Base-by-base conservation (phyloP, 1,284 basidiomycete species). In the Leccinum insigne region DNA sequence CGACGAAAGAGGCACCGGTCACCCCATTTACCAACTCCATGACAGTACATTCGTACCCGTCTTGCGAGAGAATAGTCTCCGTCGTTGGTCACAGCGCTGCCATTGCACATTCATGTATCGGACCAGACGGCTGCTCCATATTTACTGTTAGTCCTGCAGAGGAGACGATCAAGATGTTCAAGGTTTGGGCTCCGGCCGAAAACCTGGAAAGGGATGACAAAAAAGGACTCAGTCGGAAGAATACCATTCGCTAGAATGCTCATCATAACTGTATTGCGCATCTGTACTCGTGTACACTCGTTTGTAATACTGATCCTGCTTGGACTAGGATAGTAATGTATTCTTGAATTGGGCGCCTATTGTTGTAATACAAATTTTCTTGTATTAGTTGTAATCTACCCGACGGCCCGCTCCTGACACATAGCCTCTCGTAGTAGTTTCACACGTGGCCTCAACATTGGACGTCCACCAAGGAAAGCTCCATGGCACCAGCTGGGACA, bases 1-100 rank as follows among this genome's bases (percentile, higher is more conserved):
- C 67, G 1, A 52, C 63, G 21, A 72, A 72, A 59, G 73, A 75
- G 57, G 72, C 72, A 4, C 71, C 73, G 0, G 60, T 66, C 21
- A 71, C 70, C 16, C 63, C 69, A 7, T 67, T 70, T 18, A 70
- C 69, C 52, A 87, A 88, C 73, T 80, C 84, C 0, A 79, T 88
- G 69, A 80, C 82, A 4, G 86, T 88, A 8, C 85, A 88, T 70
- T 78, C 84, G 5, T 87, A 84, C 69, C 86, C 87, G 0, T 80
- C 81, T 66, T 83, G 75, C 73, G 81, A 61, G 76, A 67, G 69
- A 60, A 67, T 77, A 8, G 76, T 75, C 18, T 78, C 73, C 32
- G 77, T 77, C 47, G 63, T 77, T 52, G 76, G 73, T 26, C 75
- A 77, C 61, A 70, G 60, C 21, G 75, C 73, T 29, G 57, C 70